Evolutionary conservation across 2,329 filamentous ascomycete genomes (phyloP), one percentile per base, ranked within the genome.

Genomic region (Talaromyces sp.): DNA sequence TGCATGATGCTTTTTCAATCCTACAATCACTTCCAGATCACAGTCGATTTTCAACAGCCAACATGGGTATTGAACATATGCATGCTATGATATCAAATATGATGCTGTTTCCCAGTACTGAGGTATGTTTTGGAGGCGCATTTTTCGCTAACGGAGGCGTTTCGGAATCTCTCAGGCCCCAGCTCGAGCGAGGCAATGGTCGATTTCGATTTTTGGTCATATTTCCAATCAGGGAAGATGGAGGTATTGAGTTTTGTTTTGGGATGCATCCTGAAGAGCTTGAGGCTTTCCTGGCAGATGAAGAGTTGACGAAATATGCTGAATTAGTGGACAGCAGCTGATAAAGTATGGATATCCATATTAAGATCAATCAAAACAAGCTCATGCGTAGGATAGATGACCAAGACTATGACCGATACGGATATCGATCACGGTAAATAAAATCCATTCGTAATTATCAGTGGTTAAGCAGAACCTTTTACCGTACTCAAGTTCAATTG

Each of bases 1-100:
- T 63, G 35, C 61, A 63, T 19, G 61, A 63, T 17, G 61, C 61
- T n/a, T 63, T 63, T 15, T 45, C 61, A 3, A 57, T 63, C 7
- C 15, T 63, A 15, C 61, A 57, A 13, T 63, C 61, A 17, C 61
- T 63, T 3, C 61, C 61, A 3, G 50, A 63, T 13, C 61, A 63
- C 49, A 57, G 37, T 31, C 49, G 61, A 56, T 63, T 63, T n/a
- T 57, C 61, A 10, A 63, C 61, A 4, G 61, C 61, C 6, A 63
- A 63, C 13, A 63, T 63, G 61, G 61, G 61, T 7, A 15, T 63
- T n/a, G 61, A 63, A 27, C 61, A 63, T 47, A 63, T 63, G 61
- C 49, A 63, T 27, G 61, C 39, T 8, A 63, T 63, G 61, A 63
- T 63, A 17, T 63, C 61, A 1, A 63, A 63, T 11, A 47, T 63